Conservation (phyloP, 139 green algal genomes). For the Micractinium conductrix region DNA sequence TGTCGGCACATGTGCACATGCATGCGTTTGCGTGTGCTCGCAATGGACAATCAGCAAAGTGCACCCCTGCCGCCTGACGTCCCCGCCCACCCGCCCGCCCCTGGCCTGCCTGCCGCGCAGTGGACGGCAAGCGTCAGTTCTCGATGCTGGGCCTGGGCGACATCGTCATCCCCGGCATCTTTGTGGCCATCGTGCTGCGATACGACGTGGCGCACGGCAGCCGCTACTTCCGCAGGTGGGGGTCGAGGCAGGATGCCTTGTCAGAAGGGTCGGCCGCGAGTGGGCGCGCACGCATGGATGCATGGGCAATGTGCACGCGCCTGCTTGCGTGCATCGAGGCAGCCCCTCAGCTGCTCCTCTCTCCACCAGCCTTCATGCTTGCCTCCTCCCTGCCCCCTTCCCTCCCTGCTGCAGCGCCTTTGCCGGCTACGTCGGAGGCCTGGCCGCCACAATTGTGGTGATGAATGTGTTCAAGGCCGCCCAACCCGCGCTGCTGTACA, state of each 20-base stretch:
- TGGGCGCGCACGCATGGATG: too few species aligned
- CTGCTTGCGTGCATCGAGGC: not conserved
- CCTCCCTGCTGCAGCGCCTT: slow-evolving; percentile 71
- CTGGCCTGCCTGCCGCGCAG: not conserved
- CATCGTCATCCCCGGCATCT: slow-evolving; percentile 94
- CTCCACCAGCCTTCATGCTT: not conserved
- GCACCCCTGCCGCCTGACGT: not conserved
- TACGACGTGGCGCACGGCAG: slow-evolving; percentile 70
- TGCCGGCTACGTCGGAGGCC: slow-evolving; percentile 83
- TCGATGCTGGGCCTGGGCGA: slow-evolving; percentile 97
- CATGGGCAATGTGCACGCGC: not conserved
- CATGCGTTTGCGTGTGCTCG: not conserved
- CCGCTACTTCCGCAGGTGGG: slow-evolving; percentile 43
- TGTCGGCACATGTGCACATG: too few species aligned
- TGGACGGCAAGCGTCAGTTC: slow-evolving; percentile 64
- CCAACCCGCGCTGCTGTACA: slow-evolving; percentile 97
- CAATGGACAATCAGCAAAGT: not conserved
- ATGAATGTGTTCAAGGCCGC: slow-evolving; percentile 98
- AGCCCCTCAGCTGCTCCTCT: too few species aligned
- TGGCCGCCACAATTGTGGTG: slow-evolving; percentile 91
- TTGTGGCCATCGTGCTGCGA: slow-evolving; percentile 95
- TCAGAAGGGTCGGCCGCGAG: too few species aligned
- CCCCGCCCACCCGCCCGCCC: not conserved
- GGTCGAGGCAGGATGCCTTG: too few species aligned
- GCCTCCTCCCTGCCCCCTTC: not conserved